These are phyloP conservation scores for Dendrobium huoshanense DNA, from an alignment of 106 monocot genomes.

Conservation along the genomic window DNA sequence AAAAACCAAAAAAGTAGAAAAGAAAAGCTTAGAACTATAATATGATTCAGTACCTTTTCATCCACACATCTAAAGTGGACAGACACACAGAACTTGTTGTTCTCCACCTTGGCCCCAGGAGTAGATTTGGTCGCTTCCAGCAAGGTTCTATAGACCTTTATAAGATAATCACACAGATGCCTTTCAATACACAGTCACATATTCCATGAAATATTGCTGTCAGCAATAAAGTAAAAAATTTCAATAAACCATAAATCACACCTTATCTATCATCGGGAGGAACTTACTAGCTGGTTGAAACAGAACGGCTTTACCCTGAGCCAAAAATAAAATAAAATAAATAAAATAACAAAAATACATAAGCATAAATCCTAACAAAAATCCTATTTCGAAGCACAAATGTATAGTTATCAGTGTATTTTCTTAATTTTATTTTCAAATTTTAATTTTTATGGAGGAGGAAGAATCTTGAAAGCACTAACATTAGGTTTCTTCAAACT, in stretches of 20 bases:
- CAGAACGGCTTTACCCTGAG: constrained; percentile 29
- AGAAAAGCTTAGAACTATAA: not conserved
- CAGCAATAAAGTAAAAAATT: not conserved
- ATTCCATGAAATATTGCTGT: not conserved
- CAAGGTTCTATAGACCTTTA: constrained; percentile 45
- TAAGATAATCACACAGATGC: constrained; percentile 11
- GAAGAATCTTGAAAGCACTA: not conserved
- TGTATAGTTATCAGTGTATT: not conserved
- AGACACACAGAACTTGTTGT: constrained; percentile 85
- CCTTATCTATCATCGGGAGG: constrained; percentile 75
- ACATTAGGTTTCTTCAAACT: constrained; percentile 9
- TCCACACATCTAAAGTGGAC: constrained; percentile 93
- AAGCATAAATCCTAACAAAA: constrained; percentile 1
- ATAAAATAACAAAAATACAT: constrained; percentile 5
- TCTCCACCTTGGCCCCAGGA: constrained; percentile 79
- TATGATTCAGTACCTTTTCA: constrained; percentile 47
- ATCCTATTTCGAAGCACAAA: not conserved
- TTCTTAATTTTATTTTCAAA: not conserved
- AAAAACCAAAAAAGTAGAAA: not conserved
- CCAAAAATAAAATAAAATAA: not conserved
- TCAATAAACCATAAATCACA: constrained; percentile 10
- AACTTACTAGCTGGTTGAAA: constrained; percentile 81
- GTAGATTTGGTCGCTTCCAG: constrained; percentile 52
- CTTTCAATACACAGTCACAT: not conserved
- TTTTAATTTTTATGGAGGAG: not conserved